Evolutionary conservation across 2,329 filamentous ascomycete genomes (phyloP).

Genomic region (Cladosporium sp.): DNA sequence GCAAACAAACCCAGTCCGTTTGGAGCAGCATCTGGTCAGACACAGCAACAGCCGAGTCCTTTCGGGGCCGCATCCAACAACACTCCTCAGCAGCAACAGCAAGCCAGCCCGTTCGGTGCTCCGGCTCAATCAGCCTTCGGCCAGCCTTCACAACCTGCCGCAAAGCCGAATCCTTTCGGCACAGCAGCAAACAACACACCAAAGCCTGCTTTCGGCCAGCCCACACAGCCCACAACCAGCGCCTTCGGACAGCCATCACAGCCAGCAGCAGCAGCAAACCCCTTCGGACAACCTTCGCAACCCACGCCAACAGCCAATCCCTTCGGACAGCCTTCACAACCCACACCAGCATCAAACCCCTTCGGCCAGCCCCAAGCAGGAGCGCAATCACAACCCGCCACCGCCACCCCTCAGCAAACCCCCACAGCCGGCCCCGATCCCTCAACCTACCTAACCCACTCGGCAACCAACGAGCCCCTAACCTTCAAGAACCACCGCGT

Average conservation of each 20-base stretch:
- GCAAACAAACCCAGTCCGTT: conserved; percentile 12
- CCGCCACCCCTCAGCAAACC: neutral
- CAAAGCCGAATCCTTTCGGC: neutral
- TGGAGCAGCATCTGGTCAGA: neutral
- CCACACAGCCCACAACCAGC: conserved; percentile 12
- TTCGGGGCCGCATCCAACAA: neutral
- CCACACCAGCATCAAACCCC: neutral
- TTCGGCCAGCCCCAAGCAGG: neutral
- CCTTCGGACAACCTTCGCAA: conserved; percentile 8
- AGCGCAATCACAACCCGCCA: neutral
- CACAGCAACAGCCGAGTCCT: neutral
- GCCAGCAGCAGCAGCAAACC: conserved; percentile 4
- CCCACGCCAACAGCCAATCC: neutral
- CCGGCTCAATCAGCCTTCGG: conserved; percentile 35
- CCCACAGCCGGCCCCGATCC: conserved; percentile 27
- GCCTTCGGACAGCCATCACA: conserved; percentile 22
- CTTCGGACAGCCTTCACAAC: neutral
- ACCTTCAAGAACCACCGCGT: conserved; percentile 64
- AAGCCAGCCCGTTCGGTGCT: conserved; percentile 3
- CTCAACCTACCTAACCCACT: conserved; percentile 43
- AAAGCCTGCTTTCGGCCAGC: conserved; percentile 13
- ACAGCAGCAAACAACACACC: neutral
- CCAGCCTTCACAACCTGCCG: conserved; percentile 29
- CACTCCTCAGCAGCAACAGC: neutral
- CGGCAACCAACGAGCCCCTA: conserved; percentile 45